phyloP scores from a whole-genome alignment of 345 rosid genomes.

The Melastoma malabathricum region DNA sequence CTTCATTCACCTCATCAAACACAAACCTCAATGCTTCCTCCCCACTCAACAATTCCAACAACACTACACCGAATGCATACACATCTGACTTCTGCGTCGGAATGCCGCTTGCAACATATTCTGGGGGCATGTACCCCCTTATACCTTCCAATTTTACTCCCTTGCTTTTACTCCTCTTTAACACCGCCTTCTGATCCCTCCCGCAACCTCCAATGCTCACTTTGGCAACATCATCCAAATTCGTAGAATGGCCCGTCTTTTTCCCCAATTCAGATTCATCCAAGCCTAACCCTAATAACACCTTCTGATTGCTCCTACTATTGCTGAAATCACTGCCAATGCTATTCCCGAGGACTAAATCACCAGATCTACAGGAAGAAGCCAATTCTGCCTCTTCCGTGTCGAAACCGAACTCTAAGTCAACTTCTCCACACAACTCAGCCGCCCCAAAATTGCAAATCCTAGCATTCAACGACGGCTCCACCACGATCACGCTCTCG shows the following conservation, averaged over 20 bases:
- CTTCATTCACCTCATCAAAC: slow-evolving; percentile 16
- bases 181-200: not conserved
- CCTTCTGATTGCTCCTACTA: no score
- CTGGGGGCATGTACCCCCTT: slow-evolving; percentile 45
- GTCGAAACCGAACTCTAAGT: not conserved
- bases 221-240: no score
- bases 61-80: slow-evolving; percentile 40
- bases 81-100: slow-evolving; percentile 31
- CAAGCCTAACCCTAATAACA: no score
- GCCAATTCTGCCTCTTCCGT: not conserved
- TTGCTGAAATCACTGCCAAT: no score
- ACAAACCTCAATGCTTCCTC: slow-evolving; percentile 27
- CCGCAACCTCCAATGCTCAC: not conserved
- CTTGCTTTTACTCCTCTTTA: slow-evolving; percentile 5
- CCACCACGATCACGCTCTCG: slow-evolving; percentile 25
- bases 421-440: slow-evolving; percentile 30
- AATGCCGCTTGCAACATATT: slow-evolving; percentile 18
- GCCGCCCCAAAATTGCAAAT: slow-evolving; percentile 38
- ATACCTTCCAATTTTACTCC: slow-evolving; percentile 30
- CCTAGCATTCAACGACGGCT: slow-evolving; percentile 20
- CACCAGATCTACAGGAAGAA: not conserved
- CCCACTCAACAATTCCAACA: slow-evolving; percentile 33
- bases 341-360: not conserved
- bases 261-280: no score
- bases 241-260: no score